Evolutionary conservation across 805 yeast species (phyloP).

Genomic region (Vanderwaltozyma verrucispora): DNA sequence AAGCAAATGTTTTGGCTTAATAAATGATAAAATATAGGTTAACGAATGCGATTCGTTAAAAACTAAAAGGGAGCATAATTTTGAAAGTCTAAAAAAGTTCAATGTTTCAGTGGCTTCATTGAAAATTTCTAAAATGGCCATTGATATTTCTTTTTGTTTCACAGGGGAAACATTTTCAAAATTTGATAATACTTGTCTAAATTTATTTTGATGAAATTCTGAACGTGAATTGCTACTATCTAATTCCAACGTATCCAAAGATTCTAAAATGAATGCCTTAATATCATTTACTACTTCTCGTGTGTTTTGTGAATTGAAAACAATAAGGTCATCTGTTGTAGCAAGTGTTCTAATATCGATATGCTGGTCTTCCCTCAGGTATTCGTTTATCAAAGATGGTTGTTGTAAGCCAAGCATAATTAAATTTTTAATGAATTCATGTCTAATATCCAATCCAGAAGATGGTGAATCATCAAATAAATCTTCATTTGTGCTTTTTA

Average conservation of each 20-base stretch:
- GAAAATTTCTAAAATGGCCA: conserved; percentile 27
- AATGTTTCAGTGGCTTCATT: conserved; percentile 30
- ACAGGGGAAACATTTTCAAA: conserved; percentile 38
- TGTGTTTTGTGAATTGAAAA: conserved; percentile 26
- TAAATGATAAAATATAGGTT: conserved; percentile 37
- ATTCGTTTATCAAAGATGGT: conserved; percentile 23
- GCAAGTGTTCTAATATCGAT: conserved; percentile 28
- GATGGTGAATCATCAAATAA: conserved; percentile 43
- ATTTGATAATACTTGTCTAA: conserved; percentile 39
- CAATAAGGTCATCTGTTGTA: conserved; percentile 26
- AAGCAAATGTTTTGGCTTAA: conserved; percentile 35
- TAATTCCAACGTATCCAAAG: conserved; percentile 20
- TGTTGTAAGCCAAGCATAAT: conserved; percentile 33
- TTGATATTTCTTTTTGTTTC: conserved; percentile 37
- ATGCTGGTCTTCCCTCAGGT: conserved; percentile 32
- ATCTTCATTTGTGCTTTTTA: conserved; percentile 34
- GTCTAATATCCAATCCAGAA: conserved; percentile 38
- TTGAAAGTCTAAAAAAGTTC: conserved; percentile 35
- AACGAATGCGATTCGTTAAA: conserved; percentile 31
- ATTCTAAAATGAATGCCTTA: conserved; percentile 16
- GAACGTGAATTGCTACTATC: conserved; percentile 33
- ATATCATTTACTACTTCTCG: conserved; percentile 27
- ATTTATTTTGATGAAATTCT: conserved; percentile 44
- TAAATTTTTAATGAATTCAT: conserved; percentile 40
- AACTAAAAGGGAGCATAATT: conserved; percentile 43